phyloP scores from a whole-genome alignment of 352 stramenopile species.

The Pythium pyrilobum region DNA sequence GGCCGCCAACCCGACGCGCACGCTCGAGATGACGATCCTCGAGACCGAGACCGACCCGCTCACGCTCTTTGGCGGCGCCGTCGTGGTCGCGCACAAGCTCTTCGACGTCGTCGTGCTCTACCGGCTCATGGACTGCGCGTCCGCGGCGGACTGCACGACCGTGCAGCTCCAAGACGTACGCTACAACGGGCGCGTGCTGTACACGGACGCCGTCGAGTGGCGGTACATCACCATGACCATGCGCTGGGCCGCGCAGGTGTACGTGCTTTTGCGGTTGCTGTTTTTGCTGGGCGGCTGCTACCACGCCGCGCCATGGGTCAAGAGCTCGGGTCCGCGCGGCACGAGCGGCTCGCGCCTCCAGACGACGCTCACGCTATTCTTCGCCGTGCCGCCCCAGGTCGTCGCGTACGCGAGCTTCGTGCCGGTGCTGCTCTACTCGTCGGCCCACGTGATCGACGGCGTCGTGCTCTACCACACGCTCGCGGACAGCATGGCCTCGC shows the following conservation, averaged over 20 bases:
- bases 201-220: slow-evolving; percentile 25
- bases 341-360: neutral
- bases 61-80: slow-evolving; percentile 18
- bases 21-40: slow-evolving; percentile 22
- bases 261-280: slow-evolving; percentile 19
- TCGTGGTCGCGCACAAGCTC: slow-evolving; percentile 23
- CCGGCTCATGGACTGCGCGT: slow-evolving; percentile 2
- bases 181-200: slow-evolving; percentile 18
- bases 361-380: slow-evolving; percentile 19
- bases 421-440: slow-evolving; percentile 18
- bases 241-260: slow-evolving; percentile 13
- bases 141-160: neutral
- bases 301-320: slow-evolving; percentile 9
- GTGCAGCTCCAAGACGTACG: slow-evolving; percentile 18
- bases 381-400: slow-evolving; percentile 19
- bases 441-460: slow-evolving; percentile 21
- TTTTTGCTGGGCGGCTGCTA: slow-evolving; percentile 16
- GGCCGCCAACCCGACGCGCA: slow-evolving; percentile 5
- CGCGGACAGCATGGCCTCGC: slow-evolving; percentile 7
- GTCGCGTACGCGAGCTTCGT: slow-evolving; percentile 24
- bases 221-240: slow-evolving; percentile 20
- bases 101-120: slow-evolving; percentile 21
- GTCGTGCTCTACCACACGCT: slow-evolving; percentile 20
- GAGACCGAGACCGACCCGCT: slow-evolving; percentile 25
- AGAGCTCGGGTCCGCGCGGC: neutral